These are phyloP conservation scores for Fraxinus paxiana DNA, from an alignment of 305 asterid species.

Conservation along the genomic window DNA sequence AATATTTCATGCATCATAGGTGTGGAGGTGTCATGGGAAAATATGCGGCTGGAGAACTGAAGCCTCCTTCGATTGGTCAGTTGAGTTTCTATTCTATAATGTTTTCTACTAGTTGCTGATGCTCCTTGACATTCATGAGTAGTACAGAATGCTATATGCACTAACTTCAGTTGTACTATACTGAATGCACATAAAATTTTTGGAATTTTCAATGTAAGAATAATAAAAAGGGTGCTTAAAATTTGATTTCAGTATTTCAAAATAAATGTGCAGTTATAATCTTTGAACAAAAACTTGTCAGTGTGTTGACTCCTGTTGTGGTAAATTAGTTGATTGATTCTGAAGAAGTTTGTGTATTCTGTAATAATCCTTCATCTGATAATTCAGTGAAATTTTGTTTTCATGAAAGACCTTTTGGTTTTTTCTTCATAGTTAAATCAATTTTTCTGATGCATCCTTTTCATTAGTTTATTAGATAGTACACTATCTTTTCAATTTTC, in stretches of 20 bases:
- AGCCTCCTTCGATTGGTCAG: constrained; percentile 87
- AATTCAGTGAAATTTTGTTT: background rate
- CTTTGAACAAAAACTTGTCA: background rate
- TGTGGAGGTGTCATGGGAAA: constrained; percentile 99
- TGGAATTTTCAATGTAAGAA: background rate
- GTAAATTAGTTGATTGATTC: background rate
- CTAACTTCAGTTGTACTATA: background rate
- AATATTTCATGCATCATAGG: constrained; percentile 39
- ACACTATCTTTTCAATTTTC: background rate
- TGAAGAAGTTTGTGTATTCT: background rate
- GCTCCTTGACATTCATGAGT: background rate
- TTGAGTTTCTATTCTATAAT: constrained; percentile 16
- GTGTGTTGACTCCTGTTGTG: background rate
- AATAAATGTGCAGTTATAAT: background rate
- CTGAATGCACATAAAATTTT: background rate
- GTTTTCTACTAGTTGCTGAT: background rate
- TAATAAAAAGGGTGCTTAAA: background rate
- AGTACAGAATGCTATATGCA: background rate
- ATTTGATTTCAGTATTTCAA: background rate
- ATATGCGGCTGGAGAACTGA: constrained; percentile 94
- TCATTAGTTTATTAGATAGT: background rate
- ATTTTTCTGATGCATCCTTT: background rate
- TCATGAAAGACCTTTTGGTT: background rate
- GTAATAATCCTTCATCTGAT: background rate
- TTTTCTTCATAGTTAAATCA: background rate